These are phyloP conservation scores for Coemansia sp. DNA, from an alignment of 192 early-diverging fungal genomes.

Conservation along the genomic window DNA sequence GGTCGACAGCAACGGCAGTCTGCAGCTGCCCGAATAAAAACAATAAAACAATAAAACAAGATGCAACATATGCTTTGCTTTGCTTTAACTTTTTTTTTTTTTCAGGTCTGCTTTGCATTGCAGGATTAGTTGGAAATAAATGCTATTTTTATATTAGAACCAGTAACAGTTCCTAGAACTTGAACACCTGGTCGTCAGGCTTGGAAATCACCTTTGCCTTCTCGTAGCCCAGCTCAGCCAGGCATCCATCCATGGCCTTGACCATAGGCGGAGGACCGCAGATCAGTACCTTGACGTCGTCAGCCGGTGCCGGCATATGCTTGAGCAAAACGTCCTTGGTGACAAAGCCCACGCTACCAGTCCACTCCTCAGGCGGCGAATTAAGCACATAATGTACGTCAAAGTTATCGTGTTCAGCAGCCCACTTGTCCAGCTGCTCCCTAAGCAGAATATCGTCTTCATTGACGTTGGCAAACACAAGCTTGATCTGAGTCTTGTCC, in stretches of 20 bases:
- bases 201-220: conserved; percentile 77
- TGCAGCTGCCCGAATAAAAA: conserved; percentile 16
- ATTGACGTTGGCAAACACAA: conserved; percentile 93
- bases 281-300: conserved; percentile 82
- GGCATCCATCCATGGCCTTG: conserved; percentile 71
- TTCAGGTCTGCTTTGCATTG: neutral
- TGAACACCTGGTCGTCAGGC: conserved; percentile 83
- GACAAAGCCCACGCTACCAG: conserved; percentile 82
- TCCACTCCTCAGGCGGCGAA: conserved; percentile 76
- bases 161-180: conserved; percentile 62
- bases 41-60: conserved; percentile 6
- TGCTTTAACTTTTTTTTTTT: neutral
- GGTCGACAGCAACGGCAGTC: conserved; percentile 24
- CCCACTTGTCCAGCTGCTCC: conserved; percentile 78
- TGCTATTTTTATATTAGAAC: too few relatives aligned
- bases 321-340: conserved; percentile 78
- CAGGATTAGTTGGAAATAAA: too few relatives aligned
- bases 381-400: conserved; percentile 83
- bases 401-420: conserved; percentile 73
- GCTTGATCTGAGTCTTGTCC: conserved; percentile 81
- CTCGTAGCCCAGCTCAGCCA: conserved; percentile 75
- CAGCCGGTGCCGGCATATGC: conserved; percentile 68
- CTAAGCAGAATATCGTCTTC: conserved; percentile 85
- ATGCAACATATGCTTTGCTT: neutral
- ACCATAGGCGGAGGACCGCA: conserved; percentile 93